Evolutionary conservation across 345 rosid genomes (phyloP).

Genomic region (Salix dunnii): DNA sequence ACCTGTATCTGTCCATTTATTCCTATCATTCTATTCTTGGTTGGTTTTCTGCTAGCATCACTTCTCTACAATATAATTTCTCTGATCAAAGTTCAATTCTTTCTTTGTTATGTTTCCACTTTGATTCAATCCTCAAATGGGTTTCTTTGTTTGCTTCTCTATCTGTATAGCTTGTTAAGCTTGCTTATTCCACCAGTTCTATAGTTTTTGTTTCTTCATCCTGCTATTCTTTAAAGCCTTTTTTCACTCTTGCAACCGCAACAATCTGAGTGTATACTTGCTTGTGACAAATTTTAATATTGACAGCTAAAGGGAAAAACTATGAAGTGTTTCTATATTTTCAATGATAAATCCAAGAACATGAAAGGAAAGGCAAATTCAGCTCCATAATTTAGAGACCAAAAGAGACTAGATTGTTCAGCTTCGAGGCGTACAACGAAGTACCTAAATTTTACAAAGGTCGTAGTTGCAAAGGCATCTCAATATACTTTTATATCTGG

Average conservation of each 20-base stretch:
- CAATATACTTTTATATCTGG: too few species aligned
- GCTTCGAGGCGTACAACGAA: too few species aligned
- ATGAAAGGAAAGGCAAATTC: constrained; percentile 37
- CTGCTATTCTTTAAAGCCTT: not conserved
- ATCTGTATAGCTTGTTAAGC: not conserved
- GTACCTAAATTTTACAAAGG: constrained; percentile 58
- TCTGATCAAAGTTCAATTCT: not conserved
- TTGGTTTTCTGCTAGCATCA: not conserved
- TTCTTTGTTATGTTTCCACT: not conserved
- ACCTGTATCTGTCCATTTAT: not conserved
- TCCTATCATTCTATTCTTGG: not conserved
- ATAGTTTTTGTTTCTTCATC: not conserved
- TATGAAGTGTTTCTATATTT: constrained; percentile 43
- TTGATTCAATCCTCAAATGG: constrained; percentile 1
- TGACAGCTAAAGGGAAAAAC: not conserved
- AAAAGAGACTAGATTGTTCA: constrained; percentile 10
- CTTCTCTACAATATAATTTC: not conserved
- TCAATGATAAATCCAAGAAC: constrained; percentile 45
- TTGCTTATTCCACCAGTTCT: not conserved
- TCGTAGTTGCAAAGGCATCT: too few species aligned
- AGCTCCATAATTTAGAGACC: constrained; percentile 47
- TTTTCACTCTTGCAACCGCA: not conserved
- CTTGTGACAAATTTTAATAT: not conserved
- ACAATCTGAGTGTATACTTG: not conserved
- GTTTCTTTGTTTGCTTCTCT: not conserved